phyloP scores from a whole-genome alignment of 768 basidiomycete species.

The Scleroderma citrinum region DNA sequence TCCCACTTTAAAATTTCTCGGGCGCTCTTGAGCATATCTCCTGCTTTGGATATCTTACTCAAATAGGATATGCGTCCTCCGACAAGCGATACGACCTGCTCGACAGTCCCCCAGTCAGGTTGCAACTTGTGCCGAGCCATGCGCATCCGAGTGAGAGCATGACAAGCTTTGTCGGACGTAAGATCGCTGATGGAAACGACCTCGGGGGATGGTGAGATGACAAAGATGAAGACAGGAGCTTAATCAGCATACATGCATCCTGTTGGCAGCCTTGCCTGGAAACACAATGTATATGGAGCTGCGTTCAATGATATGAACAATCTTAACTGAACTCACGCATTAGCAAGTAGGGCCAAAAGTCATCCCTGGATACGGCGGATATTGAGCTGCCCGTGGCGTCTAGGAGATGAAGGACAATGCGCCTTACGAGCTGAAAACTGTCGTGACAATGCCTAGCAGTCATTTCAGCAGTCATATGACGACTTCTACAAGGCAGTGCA shows the following conservation, averaged over 20 bases:
- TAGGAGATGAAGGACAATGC: constrained; percentile 5
- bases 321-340: constrained; percentile 43
- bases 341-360: constrained; percentile 74
- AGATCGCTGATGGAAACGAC: constrained; percentile 66
- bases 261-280: constrained; percentile 60
- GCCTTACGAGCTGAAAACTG: constrained; percentile 71
- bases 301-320: constrained; percentile 6
- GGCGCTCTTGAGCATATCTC: constrained; percentile 62
- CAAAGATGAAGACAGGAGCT: background rate
- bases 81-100: constrained; percentile 48
- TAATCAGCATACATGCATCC: constrained; percentile 55
- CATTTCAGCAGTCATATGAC: background rate
- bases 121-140: constrained; percentile 26
- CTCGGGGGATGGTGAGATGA: constrained; percentile 4
- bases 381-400: constrained; percentile 11
- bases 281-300: constrained; percentile 8
- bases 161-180: constrained; percentile 47
- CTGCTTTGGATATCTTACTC: constrained; percentile 39
- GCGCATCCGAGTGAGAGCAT: constrained; percentile 47
- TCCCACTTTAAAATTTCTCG: constrained; percentile 61
- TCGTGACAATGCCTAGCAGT: constrained; percentile 58
- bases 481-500: constrained; percentile 14
- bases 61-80: constrained; percentile 82
- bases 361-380: constrained; percentile 48
- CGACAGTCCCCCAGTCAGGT: constrained; percentile 29